Conservation (phyloP, 192 early-diverging fungal genomes). For the Mortierella claussenii region DNA sequence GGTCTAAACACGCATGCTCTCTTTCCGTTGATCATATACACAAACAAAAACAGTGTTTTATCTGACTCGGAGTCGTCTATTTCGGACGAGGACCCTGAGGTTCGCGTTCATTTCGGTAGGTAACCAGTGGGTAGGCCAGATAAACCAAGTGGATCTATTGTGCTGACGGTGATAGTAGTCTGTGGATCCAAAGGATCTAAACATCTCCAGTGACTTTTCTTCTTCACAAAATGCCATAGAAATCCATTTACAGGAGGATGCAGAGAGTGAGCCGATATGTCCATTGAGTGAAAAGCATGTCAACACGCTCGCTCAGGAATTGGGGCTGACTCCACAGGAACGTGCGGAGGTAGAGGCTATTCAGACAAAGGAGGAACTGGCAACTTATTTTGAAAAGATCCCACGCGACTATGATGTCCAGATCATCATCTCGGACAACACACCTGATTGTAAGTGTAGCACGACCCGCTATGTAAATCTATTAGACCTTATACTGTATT, state of each 20-base stretch:
- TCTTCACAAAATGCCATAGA: too few species aligned
- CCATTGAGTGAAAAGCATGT: slow-evolving; percentile 34
- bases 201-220: too few species aligned
- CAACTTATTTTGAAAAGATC: slow-evolving; percentile 27
- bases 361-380: slow-evolving; percentile 35
- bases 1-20: too few species aligned
- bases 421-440: slow-evolving; percentile 11
- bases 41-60: background rate
- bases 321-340: slow-evolving; percentile 18
- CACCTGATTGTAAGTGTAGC: slow-evolving; percentile 22
- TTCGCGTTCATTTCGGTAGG: slow-evolving; percentile 37
- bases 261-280: slow-evolving; percentile 34
- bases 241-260: slow-evolving; percentile 39
- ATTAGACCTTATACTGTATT: background rate
- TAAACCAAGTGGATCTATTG: too few species aligned
- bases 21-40: background rate
- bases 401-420: slow-evolving; percentile 41
- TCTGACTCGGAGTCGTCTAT: slow-evolving; percentile 29
- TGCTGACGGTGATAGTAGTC: too few species aligned
- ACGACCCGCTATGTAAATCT: background rate
- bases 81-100: slow-evolving; percentile 37
- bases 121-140: too few species aligned
- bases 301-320: slow-evolving; percentile 4
- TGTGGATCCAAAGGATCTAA: too few species aligned
- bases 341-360: slow-evolving; percentile 25